Conservation (phyloP, 768 basidiomycete genomes). For the Boletus reticuloceps region DNA sequence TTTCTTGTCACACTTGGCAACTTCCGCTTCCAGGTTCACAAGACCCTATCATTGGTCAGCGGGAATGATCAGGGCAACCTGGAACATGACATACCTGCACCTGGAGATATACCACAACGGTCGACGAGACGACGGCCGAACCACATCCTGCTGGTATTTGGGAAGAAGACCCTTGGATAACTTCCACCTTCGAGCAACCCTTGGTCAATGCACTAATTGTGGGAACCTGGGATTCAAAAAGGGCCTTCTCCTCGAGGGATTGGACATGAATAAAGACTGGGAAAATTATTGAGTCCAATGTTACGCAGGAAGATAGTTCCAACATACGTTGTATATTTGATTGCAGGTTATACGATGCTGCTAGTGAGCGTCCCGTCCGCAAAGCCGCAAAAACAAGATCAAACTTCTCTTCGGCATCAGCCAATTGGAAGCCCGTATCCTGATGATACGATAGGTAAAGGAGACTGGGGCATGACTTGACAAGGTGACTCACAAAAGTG, state of each 20-base stretch:
- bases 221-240: constrained; percentile 69
- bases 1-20: constrained; percentile 90
- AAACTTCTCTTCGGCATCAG: constrained; percentile 79
- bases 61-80: background rate
- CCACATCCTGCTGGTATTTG: constrained; percentile 86
- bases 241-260: constrained; percentile 53
- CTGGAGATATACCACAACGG: constrained; percentile 75
- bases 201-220: constrained; percentile 85
- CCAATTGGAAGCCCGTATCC: constrained; percentile 60
- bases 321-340: constrained; percentile 51
- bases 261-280: constrained; percentile 74
- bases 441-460: constrained; percentile 24
- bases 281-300: background rate
- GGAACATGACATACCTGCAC: constrained; percentile 60
- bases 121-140: constrained; percentile 72
- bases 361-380: constrained; percentile 44
- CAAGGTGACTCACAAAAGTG: constrained; percentile 52
- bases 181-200: constrained; percentile 73
- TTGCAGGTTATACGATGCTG: constrained; percentile 87
- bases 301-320: too few species aligned
- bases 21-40: constrained; percentile 85
- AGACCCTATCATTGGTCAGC: constrained; percentile 61
- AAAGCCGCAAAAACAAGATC: constrained; percentile 80
- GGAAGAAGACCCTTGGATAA: constrained; percentile 53
- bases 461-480: background rate